These are phyloP conservation scores for Cyclotella choctawhatcheeana DNA, from an alignment of 108 stramenopile genomes.

Conservation along the genomic window DNA sequence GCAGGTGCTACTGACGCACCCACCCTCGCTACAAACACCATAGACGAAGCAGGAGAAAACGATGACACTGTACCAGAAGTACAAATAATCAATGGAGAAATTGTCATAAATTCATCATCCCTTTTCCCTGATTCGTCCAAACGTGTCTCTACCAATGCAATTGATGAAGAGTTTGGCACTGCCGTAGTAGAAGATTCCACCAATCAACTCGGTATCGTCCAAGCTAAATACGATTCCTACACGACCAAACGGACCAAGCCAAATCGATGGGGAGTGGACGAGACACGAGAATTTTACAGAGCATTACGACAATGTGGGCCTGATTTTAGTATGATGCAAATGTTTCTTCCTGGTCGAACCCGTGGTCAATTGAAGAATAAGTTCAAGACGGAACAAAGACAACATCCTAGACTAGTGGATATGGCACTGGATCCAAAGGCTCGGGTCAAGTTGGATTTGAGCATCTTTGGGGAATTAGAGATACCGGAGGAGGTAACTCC, in stretches of 20 bases:
- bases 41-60: background rate
- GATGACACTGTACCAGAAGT: conserved; percentile 18
- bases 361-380: conserved; percentile 79
- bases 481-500: background rate
- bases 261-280: conserved; percentile 64
- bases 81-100: conserved; percentile 34
- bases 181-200: conserved; percentile 26
- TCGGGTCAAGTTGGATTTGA: conserved; percentile 39
- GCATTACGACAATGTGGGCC: conserved; percentile 79
- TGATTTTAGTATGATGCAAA: conserved; percentile 83
- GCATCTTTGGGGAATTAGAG: background rate
- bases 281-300: conserved; percentile 73
- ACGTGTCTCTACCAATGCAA: conserved; percentile 18
- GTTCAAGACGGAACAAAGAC: conserved; percentile 63
- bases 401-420: conserved; percentile 75
- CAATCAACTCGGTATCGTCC: conserved; percentile 18
- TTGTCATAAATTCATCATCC: conserved; percentile 33
- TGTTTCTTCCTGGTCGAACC: conserved; percentile 55
- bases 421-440: conserved; percentile 72
- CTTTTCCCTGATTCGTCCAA: conserved; percentile 11
- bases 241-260: conserved; percentile 2
- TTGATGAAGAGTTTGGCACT: conserved; percentile 40
- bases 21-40: background rate
- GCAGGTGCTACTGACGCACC: background rate
- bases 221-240: conserved; percentile 30